Evolutionary conservation across 305 asterid species (phyloP), one percentile per base, ranked within the genome.

Genomic region (Fraxinus sp.): DNA sequence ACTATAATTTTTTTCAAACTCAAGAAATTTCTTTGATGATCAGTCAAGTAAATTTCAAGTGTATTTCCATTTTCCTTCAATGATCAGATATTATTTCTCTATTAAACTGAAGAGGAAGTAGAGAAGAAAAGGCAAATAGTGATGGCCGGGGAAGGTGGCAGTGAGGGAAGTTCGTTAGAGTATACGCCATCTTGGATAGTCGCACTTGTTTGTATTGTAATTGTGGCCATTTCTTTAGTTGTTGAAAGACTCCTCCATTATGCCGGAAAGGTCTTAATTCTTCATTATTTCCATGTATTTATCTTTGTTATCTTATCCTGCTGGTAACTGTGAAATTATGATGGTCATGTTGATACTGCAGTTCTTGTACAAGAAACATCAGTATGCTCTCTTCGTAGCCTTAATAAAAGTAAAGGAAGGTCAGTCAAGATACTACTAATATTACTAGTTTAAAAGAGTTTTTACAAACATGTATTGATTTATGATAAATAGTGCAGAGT

Each of bases 361-460:
- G 97, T 88, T 81, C 80, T 77, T 91, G 82, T 41, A 81, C 74
- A 91, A 89, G 90, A 91, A 89, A 78, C 84, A 86, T 7, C 97
- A 90, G 83, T 82, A 79, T 16, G 89, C 92, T 66, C 93, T 93
- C 32, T 93, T 86, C 79, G 84, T 85, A 86, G 97, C 95, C 81
- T 80, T 92, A 78, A 93, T 81, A 86, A 93, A 93, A 78, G 88
- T 93, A 78, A 92, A 92, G 87, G 97, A 92, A 89, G 97, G 97
- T 89, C 22, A 10, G 66, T 16, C 6, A 4, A 18, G 8, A 46
- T 14, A 4, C 70, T n/a, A 59, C 0, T 59, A 20, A 59, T 22
- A 59, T 59, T 20, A 10, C 10, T 20, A 7, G 1, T 5, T 5
- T 5, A 59, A 5, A 59, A 14, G 14, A 41, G 2, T 10, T 41